These are phyloP conservation scores for Hanseniaspora sp. DNA, from an alignment of 1,139 yeast genomes.

Conservation along the genomic window DNA sequence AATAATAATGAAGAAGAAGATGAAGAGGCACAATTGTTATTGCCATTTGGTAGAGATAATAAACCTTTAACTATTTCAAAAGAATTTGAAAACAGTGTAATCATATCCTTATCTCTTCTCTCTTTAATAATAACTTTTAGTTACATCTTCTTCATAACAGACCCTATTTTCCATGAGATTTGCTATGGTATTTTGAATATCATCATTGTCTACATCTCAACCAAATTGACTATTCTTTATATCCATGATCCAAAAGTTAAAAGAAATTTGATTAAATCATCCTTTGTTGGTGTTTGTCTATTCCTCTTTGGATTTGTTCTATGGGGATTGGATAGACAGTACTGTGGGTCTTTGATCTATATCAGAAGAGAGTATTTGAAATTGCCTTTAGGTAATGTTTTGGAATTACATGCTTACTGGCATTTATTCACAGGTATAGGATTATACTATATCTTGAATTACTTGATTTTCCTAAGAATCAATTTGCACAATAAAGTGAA, in stretches of 20 bases:
- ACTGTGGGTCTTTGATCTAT: slow-evolving; percentile 54
- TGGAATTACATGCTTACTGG: slow-evolving; percentile 99
- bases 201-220: slow-evolving; percentile 48
- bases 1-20: slow-evolving; percentile 21
- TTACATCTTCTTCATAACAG: slow-evolving; percentile 51
- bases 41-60: no score
- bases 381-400: slow-evolving; percentile 73
- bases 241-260: slow-evolving; percentile 42
- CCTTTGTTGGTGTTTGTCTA: slow-evolving; percentile 49
- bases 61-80: slow-evolving; percentile 23
- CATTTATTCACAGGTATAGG: slow-evolving; percentile 79
- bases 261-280: slow-evolving; percentile 41
- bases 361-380: slow-evolving; percentile 60
- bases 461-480: slow-evolving; percentile 55
- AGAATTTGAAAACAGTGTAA: slow-evolving; percentile 35
- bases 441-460: slow-evolving; percentile 54
- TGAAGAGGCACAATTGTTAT: not conserved
- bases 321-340: slow-evolving; percentile 75
- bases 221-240: slow-evolving; percentile 38
- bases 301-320: slow-evolving; percentile 64
- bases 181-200: slow-evolving; percentile 50
- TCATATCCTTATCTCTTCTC: not conserved
- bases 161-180: slow-evolving; percentile 82
- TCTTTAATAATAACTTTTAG: slow-evolving; percentile 50
- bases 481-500: slow-evolving; percentile 42